phyloP scores from a whole-genome alignment of 2,329 filamentous ascomycete species.

The Blastomyces parvus region DNA sequence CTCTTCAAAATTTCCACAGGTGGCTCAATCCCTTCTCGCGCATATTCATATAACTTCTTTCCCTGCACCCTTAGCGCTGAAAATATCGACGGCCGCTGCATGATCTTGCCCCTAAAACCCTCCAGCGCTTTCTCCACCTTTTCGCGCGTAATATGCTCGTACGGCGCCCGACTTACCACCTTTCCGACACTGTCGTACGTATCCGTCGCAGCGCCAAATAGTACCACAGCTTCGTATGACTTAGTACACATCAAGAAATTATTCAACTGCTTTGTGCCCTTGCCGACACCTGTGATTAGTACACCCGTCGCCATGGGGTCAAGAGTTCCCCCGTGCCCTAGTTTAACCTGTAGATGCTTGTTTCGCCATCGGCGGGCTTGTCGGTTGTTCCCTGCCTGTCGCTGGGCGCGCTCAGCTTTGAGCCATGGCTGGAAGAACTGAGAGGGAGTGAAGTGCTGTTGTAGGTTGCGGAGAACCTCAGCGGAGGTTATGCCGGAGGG shows the following conservation, averaged over 20 bases:
- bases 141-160: constrained; percentile 71
- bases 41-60: constrained; percentile 93
- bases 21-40: constrained; percentile 75
- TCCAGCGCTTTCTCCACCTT: constrained; percentile 67
- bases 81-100: constrained; percentile 86
- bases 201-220: constrained; percentile 89
- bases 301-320: constrained; percentile 92
- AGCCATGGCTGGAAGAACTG: constrained; percentile 69
- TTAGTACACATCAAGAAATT: constrained; percentile 83
- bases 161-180: constrained; percentile 62
- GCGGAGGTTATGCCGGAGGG: constrained; percentile 78
- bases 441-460: constrained; percentile 74
- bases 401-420: constrained; percentile 49
- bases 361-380: constrained; percentile 54
- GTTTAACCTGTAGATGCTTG: constrained; percentile 65
- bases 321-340: constrained; percentile 91
- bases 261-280: constrained; percentile 72
- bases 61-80: constrained; percentile 88
- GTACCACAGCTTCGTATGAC: constrained; percentile 76
- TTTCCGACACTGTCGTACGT: constrained; percentile 84
- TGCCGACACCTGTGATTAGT: constrained; percentile 77
- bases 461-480: constrained; percentile 80
- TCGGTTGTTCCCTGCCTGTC: constrained; percentile 47
- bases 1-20: constrained; percentile 75
- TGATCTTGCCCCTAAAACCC: constrained; percentile 69